Evolutionary conservation across 2,329 filamentous ascomycete genomes (phyloP), one percentile per base, ranked within the genome.

Genomic region (Xylariaceae sp.): DNA sequence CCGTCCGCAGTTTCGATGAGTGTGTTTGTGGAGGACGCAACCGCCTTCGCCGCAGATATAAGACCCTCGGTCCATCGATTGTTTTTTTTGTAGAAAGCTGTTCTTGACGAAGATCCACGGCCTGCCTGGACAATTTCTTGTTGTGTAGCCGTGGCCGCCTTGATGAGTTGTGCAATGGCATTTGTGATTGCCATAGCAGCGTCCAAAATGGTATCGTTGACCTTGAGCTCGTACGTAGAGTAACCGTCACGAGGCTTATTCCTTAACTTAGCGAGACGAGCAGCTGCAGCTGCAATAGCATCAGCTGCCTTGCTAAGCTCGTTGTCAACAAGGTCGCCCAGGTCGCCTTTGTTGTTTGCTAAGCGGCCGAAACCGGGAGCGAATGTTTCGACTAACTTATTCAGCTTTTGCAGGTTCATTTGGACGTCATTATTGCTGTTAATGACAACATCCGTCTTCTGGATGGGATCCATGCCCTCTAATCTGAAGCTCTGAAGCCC

Each of bases 61-160:
- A 99, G 85, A 41, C 94, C 94, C 70, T 99, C 94, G 0, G 94
- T 99, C 94, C 94, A 99, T 46, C 94, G 85, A 76, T 97, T 99
- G 82, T 99, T 97, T 80, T 97, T 97, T 83, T 97, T 97, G 86
- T 99, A 99, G 74, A 99, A 99, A 20, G 92, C 92, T 2, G 92
- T 95, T 53, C 87, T 84, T 37, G 91, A 95, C 45, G 90, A 91
- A 21, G 87, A 89, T 29, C 94, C 94, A 16, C 90, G 87, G 6
- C 94, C 94, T 59, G 96, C 91, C 61, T 92, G 87, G 36, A 99
- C 94, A 68, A 99, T 99, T 76, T 99, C 94, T 71, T 96, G 87
- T 72, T 99, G 94, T 1, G 93, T 95, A 15, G 83, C 86, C 0
- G 93, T 95, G 6, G 94, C 94, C 1, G 94, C 94, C 74, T 94